A percentile compares a stretch with the other conserved stretches of the same genome.
phyloP scores from a whole-genome alignment of 768 basidiomycete genomes.

The Agaricus blazei region DNA sequence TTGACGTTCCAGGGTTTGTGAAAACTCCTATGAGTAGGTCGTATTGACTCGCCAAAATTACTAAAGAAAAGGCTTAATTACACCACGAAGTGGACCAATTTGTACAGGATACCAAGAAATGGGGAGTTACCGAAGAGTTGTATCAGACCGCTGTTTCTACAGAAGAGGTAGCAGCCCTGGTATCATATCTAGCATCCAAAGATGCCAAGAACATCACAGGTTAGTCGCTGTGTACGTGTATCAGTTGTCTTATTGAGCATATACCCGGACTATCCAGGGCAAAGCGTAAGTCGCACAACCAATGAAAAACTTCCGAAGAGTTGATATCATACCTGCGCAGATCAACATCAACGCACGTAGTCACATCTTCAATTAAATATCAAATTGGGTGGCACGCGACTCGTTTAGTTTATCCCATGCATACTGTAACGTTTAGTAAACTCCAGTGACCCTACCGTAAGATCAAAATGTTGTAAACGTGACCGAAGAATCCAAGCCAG shows the following conservation, averaged over 20 bases:
- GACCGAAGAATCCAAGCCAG: conserved; percentile 8
- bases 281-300: background rate
- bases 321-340: background rate
- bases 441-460: conserved; percentile 1
- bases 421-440: background rate
- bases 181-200: conserved; percentile 18
- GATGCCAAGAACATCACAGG: conserved; percentile 17
- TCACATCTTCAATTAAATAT: background rate
- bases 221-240: background rate
- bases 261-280: background rate
- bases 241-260: too few relatives aligned
- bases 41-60: background rate
- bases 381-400: background rate
- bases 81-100: conserved; percentile 1
- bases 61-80: background rate
- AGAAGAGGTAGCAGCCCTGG: conserved; percentile 15
- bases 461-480: background rate
- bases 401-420: too few relatives aligned
- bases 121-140: conserved; percentile 16
- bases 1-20: background rate
- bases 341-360: conserved; percentile 5
- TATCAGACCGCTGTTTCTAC: conserved; percentile 5
- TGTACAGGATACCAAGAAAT: conserved; percentile 22
- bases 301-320: background rate
- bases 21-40: background rate